Evolutionary conservation across 2,329 filamentous ascomycete genomes (phyloP), one percentile per base, ranked within the genome.

Genomic region (Paracamarosporium sp.): DNA sequence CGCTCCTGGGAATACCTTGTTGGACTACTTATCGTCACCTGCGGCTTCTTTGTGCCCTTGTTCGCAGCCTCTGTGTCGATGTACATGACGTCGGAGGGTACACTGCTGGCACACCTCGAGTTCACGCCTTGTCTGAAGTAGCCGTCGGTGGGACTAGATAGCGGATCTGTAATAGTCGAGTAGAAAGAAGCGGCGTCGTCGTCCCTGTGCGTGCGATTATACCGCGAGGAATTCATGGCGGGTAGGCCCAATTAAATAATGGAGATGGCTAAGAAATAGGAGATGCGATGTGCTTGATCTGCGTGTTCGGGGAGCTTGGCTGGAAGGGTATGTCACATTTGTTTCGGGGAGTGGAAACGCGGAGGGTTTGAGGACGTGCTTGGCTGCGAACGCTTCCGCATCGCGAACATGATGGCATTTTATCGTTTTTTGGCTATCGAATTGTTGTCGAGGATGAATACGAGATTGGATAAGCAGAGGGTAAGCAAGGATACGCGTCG

Each of bases 1-100:
- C 60, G 50, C 7, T 65, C 58, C 24, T 70, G 63, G 27, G 57
- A 61, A 44, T 67, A 62, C 28, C 56, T 54, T 22, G 61, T 46
- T 33, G 61, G 41, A 50, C 52, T 61, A 45, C 62, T 55, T 11
- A 63, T 36, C 15, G 45, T 50, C 1, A 67, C 57, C 25, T 60
- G 66, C 13, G 67, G 65, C 31, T 66, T 65, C 12, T 66, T 65
- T 8, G 57, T 45, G 33, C 64, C 65, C 40, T 60, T 51, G 48
- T 75, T 74, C 2, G 73, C 73, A 12, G 65, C 67, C n/a, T 63
- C 64, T 4, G 71, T 75, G 28, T 75, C 69, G 31, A 75, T 74
- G 41, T 65, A 73, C 73, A 75, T 75, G 36, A 47, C 46, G 33
- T 45, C 51, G 53, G 8, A 15, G 15, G 45, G 40, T 20, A 50